phyloP scores from a whole-genome alignment of 164 flowering plant genomes.

The Piper longum region DNA sequence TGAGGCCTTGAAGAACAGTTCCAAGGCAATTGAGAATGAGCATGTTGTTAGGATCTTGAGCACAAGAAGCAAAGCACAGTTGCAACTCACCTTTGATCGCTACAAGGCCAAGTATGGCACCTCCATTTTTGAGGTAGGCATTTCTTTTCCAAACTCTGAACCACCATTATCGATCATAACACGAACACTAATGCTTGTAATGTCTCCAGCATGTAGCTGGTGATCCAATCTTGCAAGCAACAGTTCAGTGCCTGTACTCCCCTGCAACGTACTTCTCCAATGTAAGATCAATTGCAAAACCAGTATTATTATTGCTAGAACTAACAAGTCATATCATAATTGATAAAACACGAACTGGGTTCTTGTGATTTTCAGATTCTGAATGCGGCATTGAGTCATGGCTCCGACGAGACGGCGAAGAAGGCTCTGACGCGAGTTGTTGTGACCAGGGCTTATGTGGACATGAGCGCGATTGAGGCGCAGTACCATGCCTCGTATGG shows the following conservation, averaged over 20 bases:
- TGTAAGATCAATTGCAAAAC: conserved; percentile 16
- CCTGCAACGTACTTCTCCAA: conserved; percentile 46
- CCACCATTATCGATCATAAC: neutral
- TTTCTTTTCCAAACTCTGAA: no score
- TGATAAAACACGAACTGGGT: neutral
- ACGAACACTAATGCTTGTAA: neutral
- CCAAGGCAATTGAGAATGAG: conserved; percentile 38
- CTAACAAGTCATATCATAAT: neutral
- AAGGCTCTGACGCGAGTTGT: conserved; percentile 51
- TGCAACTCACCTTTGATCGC: conserved; percentile 59
- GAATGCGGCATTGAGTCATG: conserved; percentile 23
- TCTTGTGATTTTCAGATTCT: conserved; percentile 26
- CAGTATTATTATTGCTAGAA: neutral
- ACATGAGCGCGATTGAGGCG: conserved; percentile 44
- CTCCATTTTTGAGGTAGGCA: conserved; percentile 43
- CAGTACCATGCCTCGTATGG: conserved; percentile 31
- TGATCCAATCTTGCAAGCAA: conserved; percentile 19
- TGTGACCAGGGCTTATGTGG: conserved; percentile 49
- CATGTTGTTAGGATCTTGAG: conserved; percentile 59
- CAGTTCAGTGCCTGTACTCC: conserved; percentile 37
- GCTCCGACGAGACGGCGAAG: conserved; percentile 37
- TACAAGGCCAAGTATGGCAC: conserved; percentile 47
- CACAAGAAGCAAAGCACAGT: conserved; percentile 76
- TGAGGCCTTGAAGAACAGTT: conserved; percentile 28
- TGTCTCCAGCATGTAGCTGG: conserved; percentile 37